Evolutionary conservation across 805 yeast genomes (phyloP).

Genomic region (Candida insectorum): DNA sequence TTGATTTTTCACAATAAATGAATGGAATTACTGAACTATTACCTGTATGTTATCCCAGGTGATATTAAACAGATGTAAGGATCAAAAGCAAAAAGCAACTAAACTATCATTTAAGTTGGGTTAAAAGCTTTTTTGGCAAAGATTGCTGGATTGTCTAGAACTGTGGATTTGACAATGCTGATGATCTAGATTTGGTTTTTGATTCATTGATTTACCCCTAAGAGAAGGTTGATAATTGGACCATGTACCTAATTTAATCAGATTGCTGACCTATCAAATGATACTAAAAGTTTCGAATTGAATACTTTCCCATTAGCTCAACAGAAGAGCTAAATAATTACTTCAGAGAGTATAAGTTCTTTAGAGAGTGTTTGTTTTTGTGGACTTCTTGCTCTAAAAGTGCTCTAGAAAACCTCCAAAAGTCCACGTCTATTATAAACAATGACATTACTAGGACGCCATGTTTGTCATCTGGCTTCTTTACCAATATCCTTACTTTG

Average conservation of each 20-base stretch:
- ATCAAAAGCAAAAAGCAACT: background rate
- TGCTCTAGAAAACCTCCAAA: too few species aligned
- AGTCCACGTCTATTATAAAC: too few species aligned
- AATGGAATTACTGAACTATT: too few species aligned
- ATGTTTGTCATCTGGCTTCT: conserved; percentile 47
- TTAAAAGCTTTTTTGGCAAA: background rate
- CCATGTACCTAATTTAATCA: conserved; percentile 30
- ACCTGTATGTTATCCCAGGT: background rate
- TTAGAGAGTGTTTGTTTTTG: too few species aligned
- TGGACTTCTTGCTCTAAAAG: too few species aligned
- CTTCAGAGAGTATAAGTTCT: background rate
- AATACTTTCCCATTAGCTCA: background rate
- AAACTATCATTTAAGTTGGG: background rate
- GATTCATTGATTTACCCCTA: conserved; percentile 60
- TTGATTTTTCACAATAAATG: too few species aligned
- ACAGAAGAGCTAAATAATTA: background rate
- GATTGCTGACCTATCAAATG: conserved; percentile 16
- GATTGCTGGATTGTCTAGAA: background rate
- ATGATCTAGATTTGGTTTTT: conserved; percentile 47
- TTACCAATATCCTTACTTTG: conserved; percentile 43
- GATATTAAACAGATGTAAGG: background rate
- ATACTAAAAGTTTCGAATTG: background rate
- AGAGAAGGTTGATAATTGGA: conserved; percentile 43
- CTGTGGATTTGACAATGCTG: conserved; percentile 1
- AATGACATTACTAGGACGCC: too few species aligned